phyloP scores from a whole-genome alignment of 305 asterid genomes.

The Fraxinus sp. region DNA sequence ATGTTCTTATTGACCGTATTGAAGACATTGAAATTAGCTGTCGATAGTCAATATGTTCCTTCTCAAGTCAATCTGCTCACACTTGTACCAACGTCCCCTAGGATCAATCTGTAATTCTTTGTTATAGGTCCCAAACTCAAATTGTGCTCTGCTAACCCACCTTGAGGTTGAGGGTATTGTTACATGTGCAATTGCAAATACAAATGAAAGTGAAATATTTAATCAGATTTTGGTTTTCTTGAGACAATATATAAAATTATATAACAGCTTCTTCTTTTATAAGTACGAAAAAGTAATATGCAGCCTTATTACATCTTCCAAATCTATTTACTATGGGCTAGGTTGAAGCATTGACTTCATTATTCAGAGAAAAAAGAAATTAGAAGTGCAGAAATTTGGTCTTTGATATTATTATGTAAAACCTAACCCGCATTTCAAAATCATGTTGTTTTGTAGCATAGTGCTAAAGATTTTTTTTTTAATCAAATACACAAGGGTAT shows the following conservation, averaged over 20 bases:
- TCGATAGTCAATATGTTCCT: background rate
- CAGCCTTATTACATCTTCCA: background rate
- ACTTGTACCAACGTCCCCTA: background rate
- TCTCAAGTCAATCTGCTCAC: background rate
- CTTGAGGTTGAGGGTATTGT: background rate
- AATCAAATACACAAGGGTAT: background rate
- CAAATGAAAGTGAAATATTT: background rate
- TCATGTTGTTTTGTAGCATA: background rate
- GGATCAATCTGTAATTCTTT: background rate
- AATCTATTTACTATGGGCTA: background rate
- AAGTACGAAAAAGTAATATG: background rate
- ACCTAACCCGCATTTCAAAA: background rate
- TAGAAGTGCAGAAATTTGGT: background rate
- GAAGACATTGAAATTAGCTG: background rate
- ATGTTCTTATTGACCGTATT: background rate
- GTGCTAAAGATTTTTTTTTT: background rate
- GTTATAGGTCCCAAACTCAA: background rate
- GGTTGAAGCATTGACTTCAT: background rate
- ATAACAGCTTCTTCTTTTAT: background rate
- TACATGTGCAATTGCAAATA: background rate
- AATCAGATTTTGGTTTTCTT: background rate
- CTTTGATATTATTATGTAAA: background rate
- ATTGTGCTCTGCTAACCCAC: background rate
- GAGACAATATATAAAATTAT: no score
- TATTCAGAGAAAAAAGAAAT: background rate